phyloP scores from a whole-genome alignment of 305 asterid species.

The Fraxinus velutina region DNA sequence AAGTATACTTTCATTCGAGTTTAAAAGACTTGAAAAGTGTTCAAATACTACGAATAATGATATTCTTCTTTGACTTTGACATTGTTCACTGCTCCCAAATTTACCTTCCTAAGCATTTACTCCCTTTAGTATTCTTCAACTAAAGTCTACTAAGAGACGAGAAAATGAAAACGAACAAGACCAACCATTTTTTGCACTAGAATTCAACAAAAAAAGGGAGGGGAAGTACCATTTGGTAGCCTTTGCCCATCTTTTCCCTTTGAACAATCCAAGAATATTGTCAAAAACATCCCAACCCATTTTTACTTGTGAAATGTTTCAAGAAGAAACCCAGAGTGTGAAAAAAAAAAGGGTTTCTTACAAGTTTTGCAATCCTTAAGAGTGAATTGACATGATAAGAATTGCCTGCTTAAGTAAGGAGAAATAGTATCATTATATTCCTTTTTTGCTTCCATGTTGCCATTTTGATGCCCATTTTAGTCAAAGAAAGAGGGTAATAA shows the following conservation, averaged over 20 bases:
- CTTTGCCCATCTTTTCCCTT: constrained; percentile 30
- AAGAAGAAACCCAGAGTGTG: background rate
- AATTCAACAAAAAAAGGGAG: background rate
- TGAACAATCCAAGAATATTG: constrained; percentile 18
- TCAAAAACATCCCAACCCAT: constrained; percentile 22
- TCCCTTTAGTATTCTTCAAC: background rate
- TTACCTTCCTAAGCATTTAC: background rate
- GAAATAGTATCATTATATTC: constrained; percentile 3
- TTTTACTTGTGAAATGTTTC: background rate
- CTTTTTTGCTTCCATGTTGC: background rate
- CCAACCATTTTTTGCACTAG: background rate
- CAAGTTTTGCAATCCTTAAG: background rate
- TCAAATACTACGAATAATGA: background rate
- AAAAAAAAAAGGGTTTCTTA: background rate
- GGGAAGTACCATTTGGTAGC: constrained; percentile 31
- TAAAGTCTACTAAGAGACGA: background rate
- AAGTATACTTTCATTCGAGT: background rate
- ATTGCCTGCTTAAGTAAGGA: background rate
- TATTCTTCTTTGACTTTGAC: background rate
- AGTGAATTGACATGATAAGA: background rate
- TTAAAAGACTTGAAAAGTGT: background rate
- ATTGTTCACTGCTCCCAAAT: background rate
- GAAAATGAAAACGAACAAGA: background rate
- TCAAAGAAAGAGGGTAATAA: background rate
- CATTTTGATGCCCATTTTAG: background rate